Evolutionary conservation across 164 flowering plant genomes (phyloP), one percentile per base, ranked within the genome.

Genomic region (Macadamia tetraphylla): DNA sequence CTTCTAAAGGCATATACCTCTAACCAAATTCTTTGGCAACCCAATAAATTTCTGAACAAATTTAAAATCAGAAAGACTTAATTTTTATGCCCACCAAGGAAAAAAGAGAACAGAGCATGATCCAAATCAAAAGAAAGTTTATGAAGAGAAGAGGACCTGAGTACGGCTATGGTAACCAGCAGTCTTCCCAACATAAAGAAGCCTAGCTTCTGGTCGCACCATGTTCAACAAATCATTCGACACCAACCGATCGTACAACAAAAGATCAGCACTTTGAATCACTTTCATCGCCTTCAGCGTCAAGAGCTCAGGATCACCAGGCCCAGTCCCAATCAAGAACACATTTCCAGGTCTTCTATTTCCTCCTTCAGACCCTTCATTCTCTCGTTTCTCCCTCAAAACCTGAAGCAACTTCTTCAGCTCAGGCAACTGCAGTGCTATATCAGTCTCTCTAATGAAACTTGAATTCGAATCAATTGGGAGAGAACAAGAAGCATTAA

Each of bases 81-180:
- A 65, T 12, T 51, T 62, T 9, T 9, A 62, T 3, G 57, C 66
- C 42, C 71, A 64, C 17, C 49, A 17, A 18, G n/a, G 44, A 58
- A 35, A 66, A 31, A 8, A 18, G 42, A 15, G 8, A 65, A 66
- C 17, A 29, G 35, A 13, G 56, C 9, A 30, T 23, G 8, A 1
- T 62, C 43, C n/a, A 57, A 42, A 29, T 8, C 23, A 4, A 35
- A 0, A 46, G 13, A 58, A 46, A 58, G 15, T 35, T 35, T 46
- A 46, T 3, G 13, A 46, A 46, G 40, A 46, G 13, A 46, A 46
- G 7, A 46, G 51, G 23, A 90, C 98, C 97, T 94, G 97, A 62
- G 97, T 94, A 81, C 97, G 78, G 78, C 97, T 94, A 65, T 94
- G 98, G 68, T 90, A 94, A 0, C 97, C 98, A 67, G 97, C 95